phyloP scores from a whole-genome alignment of 2,329 filamentous ascomycete species.

The Fusarium sp. region DNA sequence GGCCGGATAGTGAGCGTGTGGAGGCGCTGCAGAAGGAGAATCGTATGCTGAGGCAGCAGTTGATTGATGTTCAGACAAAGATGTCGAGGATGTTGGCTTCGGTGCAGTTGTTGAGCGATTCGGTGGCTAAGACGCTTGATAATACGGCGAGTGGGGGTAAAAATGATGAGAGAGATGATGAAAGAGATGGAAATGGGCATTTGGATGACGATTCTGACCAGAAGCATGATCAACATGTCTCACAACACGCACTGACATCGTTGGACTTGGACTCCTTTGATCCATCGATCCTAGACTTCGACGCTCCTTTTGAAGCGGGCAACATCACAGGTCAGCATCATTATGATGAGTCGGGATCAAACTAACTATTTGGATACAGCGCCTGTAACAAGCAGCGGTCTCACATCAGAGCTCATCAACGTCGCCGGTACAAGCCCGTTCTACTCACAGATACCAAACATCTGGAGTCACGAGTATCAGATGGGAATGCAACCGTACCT shows the following conservation, averaged over 20 bases:
- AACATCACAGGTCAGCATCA: not conserved
- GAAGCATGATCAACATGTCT: not conserved
- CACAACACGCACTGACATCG: not conserved
- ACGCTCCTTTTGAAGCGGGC: not conserved
- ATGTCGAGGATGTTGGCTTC: conserved; percentile 40
- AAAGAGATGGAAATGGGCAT: not conserved
- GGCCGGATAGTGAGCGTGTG: conserved; percentile 39
- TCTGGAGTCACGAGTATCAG: conserved; percentile 48
- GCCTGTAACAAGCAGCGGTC: not conserved
- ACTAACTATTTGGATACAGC: not conserved
- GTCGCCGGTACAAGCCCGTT: conserved; percentile 22
- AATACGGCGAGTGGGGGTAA: not conserved
- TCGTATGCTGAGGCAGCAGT: conserved; percentile 38
- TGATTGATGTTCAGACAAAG: conserved; percentile 46
- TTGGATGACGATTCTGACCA: accelerated
- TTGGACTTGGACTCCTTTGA: conserved; percentile 4
- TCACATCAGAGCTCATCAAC: conserved; percentile 13
- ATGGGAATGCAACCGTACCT: conserved; percentile 46
- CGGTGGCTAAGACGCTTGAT: conserved; percentile 43
- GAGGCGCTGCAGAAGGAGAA: conserved; percentile 44
- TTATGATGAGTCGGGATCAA: accelerated
- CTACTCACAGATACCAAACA: conserved; percentile 45
- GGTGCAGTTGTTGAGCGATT: conserved; percentile 40
- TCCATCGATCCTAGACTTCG: conserved; percentile 4
- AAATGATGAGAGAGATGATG: not conserved